Percentiles rank a stretch among this genome's conserved stretches.
phyloP scores from a whole-genome alignment of 2,329 filamentous ascomycete species.

The Sporothrix mexicana region DNA sequence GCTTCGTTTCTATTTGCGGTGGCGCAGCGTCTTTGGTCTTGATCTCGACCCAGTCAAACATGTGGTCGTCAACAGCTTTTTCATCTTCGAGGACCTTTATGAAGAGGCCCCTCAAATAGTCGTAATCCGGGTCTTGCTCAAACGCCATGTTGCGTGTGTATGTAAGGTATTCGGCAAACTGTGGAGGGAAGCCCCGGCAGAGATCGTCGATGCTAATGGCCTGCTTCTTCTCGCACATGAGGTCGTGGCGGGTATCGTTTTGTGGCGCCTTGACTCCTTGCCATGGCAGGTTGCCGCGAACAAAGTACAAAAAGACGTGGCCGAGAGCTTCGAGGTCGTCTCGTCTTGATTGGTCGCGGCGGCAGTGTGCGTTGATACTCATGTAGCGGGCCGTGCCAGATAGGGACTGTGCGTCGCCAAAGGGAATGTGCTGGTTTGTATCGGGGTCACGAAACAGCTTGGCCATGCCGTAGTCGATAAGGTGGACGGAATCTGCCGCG shows the following conservation, averaged over 20 bases:
- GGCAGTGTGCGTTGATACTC: slow-evolving; percentile 99
- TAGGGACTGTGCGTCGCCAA: slow-evolving; percentile 92
- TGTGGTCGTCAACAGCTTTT: slow-evolving; percentile 91
- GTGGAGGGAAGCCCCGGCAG: slow-evolving; percentile 91
- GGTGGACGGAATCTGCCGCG: slow-evolving; percentile 91
- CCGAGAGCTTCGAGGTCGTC: slow-evolving; percentile 91
- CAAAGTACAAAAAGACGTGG: slow-evolving; percentile 78
- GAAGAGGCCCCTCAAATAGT: slow-evolving; percentile 93
- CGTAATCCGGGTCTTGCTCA: slow-evolving; percentile 97
- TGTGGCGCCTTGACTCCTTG: slow-evolving; percentile 73
- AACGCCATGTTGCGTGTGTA: slow-evolving; percentile 97
- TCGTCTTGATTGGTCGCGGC: slow-evolving; percentile 90
- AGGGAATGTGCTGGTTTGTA: slow-evolving; percentile 98
- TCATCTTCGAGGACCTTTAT: slow-evolving; percentile 91
- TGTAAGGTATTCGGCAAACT: slow-evolving; percentile 95
- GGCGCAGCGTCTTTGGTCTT: slow-evolving; percentile 73
- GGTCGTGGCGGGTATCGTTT: slow-evolving; percentile 97
- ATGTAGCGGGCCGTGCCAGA: slow-evolving; percentile 98
- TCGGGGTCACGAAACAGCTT: slow-evolving; percentile 98
- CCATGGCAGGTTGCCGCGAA: slow-evolving; percentile 72
- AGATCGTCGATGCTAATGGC: slow-evolving; percentile 95
- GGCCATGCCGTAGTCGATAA: slow-evolving; percentile 99
- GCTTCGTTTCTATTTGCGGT: slow-evolving; percentile 59
- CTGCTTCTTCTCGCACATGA: slow-evolving; percentile 99
- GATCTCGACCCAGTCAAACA: slow-evolving; percentile 99